Evolutionary conservation across 169 alveolate species (phyloP).

Genomic region (Plasmodium blacklocki): DNA sequence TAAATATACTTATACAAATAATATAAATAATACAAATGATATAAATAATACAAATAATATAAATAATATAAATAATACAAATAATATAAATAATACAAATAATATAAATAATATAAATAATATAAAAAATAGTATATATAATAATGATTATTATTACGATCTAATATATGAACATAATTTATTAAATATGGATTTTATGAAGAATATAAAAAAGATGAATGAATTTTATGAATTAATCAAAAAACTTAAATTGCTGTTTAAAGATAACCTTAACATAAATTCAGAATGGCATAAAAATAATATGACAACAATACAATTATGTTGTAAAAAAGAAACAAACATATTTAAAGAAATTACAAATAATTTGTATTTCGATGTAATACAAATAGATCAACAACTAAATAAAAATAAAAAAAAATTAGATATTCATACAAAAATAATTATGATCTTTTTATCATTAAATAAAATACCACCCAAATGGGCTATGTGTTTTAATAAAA

Average conservation of each 20-base stretch:
- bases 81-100: neutral
- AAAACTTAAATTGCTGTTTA: slow-evolving; percentile 41
- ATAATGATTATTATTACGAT: no score
- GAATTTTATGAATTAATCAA: slow-evolving; percentile 59
- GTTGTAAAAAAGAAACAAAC: slow-evolving; percentile 55
- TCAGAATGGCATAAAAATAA: slow-evolving; percentile 48
- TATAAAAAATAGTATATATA: no score
- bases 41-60: neutral
- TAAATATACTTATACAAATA: neutral
- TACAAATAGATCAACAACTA: slow-evolving; percentile 54
- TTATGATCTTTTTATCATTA: slow-evolving; percentile 45
- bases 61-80: no score
- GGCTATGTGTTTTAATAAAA: slow-evolving; percentile 51
- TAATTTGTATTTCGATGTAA: slow-evolving; percentile 27
- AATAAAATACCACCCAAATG: slow-evolving; percentile 45
- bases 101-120: neutral
- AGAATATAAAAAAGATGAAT: slow-evolving; percentile 58
- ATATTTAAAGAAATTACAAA: slow-evolving; percentile 53
- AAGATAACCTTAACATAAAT: slow-evolving; percentile 31
- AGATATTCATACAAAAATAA: slow-evolving; percentile 25
- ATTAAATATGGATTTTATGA: slow-evolving; percentile 31
- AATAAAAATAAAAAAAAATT: slow-evolving; percentile 51
- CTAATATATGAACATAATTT: no score
- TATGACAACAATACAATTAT: slow-evolving; percentile 48
- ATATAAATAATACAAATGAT: neutral